Evolutionary conservation across 2,329 filamentous ascomycete species (phyloP).

Genomic region (Venturia oleaginea): DNA sequence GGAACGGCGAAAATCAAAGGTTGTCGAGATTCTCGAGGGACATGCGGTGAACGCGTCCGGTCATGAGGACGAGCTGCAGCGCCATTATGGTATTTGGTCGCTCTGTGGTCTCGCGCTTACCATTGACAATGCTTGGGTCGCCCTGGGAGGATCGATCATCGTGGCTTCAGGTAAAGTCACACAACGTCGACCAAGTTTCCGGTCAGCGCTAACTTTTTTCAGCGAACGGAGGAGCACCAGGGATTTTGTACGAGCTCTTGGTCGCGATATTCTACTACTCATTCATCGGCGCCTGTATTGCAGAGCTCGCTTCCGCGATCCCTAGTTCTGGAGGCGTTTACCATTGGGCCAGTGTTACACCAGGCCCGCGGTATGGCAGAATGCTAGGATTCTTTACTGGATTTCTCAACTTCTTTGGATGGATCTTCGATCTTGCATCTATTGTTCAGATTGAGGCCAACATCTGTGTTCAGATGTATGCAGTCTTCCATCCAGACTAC

Average conservation of each 20-base stretch:
- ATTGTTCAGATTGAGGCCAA: slow-evolving; percentile 37
- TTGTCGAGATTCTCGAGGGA: slow-evolving; percentile 13
- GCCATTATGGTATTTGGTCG: slow-evolving; percentile 36
- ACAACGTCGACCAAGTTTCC: slow-evolving; percentile 26
- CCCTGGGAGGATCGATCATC: slow-evolving; percentile 40
- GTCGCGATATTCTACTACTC: slow-evolving; percentile 44
- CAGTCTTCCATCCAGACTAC: slow-evolving; percentile 38
- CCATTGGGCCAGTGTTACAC: slow-evolving; percentile 44
- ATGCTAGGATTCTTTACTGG: slow-evolving; percentile 13
- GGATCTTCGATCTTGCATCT: slow-evolving; percentile 40
- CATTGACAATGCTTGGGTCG: slow-evolving; percentile 36
- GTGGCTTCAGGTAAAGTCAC: slow-evolving; percentile 19
- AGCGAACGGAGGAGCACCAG: slow-evolving; percentile 30
- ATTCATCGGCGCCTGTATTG: slow-evolving; percentile 41
- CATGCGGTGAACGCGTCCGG: slow-evolving; percentile 41
- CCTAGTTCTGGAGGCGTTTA: slow-evolving; percentile 39
- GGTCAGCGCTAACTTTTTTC: slow-evolving; percentile 38
- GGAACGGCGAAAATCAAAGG: background rate
- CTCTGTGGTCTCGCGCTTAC: slow-evolving; percentile 30
- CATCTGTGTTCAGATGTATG: slow-evolving; percentile 40
- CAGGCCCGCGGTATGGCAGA: slow-evolving; percentile 20
- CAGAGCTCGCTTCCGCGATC: slow-evolving; percentile 40
- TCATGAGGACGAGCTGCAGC: slow-evolving; percentile 43
- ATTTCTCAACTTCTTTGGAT: slow-evolving; percentile 25
- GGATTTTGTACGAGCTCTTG: slow-evolving; percentile 40